Base-by-base conservation (phyloP, 176 grass and related monocot genomes). In the Carex littledalei region DNA sequence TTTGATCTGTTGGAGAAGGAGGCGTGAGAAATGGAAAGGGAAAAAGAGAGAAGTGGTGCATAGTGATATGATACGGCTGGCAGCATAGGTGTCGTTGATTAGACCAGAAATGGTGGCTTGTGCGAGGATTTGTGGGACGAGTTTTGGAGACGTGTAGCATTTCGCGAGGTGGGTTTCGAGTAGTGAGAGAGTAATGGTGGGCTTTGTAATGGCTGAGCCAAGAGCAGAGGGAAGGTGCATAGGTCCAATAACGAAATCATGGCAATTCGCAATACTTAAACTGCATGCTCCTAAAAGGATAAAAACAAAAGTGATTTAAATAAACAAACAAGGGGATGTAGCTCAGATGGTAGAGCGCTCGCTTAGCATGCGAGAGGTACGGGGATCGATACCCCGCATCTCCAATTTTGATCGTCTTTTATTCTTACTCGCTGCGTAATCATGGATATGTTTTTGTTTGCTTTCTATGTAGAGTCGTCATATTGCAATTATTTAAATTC, bases 11-110 rank as follows among this genome's bases (percentile, higher is more conserved):
- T 67, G 59, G 69, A 94, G 54, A 18, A 94, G 87, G 55, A 69
- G 84, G 47, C 86, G 78, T 0, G 90, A 92, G 84, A 91, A 90
- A 83, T 87, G 63, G 73, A 90, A 49, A 50, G 94, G 59, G 50
- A 86, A 67, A 78, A 77, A 88, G 45, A 52, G 57, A 68, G 87
- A 75, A 22, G 34, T 72, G 24, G 75, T 62, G 64, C 73, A 85
- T 87, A 94, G 91, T 83, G 85, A 88, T 61, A 94, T 82, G 70
- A 93, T 83, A 59, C 90, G 91, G 79, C 92, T 94, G 29, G 94
- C 87, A 6, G 94, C 92, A 85, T 91, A 97, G 45, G 92, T 87
- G 80, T 94, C 91, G n/a, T 82, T 81, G 78, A 93, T 90, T 84
- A 94, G 87, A 84, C 92, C 92, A 24, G 91, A 91, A 18, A 60